Evolutionary conservation across 176 grass and related monocot species (phyloP).

Genomic region (Calamus simplicifolius): DNA sequence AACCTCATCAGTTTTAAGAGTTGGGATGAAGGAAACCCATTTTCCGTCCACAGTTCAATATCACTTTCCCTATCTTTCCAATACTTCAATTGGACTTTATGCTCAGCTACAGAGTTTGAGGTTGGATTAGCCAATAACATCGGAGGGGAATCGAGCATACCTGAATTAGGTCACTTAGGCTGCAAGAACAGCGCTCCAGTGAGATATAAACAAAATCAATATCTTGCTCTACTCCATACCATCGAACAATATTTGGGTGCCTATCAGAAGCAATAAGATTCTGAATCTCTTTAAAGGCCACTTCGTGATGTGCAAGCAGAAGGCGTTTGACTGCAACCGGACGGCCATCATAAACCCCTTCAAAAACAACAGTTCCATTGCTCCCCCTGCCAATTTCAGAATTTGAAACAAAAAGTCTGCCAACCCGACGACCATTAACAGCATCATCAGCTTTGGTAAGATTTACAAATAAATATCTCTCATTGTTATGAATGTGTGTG

Average conservation of each 20-base stretch:
- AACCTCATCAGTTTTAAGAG: constrained; percentile 96
- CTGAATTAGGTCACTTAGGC: constrained; percentile 75
- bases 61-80: constrained; percentile 35
- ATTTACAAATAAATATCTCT: constrained; percentile 16
- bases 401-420: constrained; percentile 66
- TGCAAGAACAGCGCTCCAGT: constrained; percentile 79
- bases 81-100: constrained; percentile 16
- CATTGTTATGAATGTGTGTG: constrained; percentile 15
- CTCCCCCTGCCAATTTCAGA: constrained; percentile 94
- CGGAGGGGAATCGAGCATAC: constrained; percentile 18
- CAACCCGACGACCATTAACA: constrained; percentile 55
- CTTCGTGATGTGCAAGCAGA: constrained; percentile 78
- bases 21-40: constrained; percentile 71
- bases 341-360: constrained; percentile 71
- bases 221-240: constrained; percentile 76
- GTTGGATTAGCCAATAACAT: not conserved
- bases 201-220: constrained; percentile 91
- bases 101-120: constrained; percentile 3
- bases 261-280: constrained; percentile 93
- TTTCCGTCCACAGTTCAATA: constrained; percentile 57
- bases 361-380: constrained; percentile 95
- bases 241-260: constrained; percentile 90
- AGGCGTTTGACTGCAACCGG: constrained; percentile 85
- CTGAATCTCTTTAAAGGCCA: constrained; percentile 77
- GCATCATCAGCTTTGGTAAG: constrained; percentile 17